A percentile compares a stretch with the other conserved stretches of the same genome.
These are phyloP conservation scores for Hanseniaspora pseudoguilliermondii DNA, from an alignment of 805 yeast genomes.

Conservation along the genomic window DNA sequence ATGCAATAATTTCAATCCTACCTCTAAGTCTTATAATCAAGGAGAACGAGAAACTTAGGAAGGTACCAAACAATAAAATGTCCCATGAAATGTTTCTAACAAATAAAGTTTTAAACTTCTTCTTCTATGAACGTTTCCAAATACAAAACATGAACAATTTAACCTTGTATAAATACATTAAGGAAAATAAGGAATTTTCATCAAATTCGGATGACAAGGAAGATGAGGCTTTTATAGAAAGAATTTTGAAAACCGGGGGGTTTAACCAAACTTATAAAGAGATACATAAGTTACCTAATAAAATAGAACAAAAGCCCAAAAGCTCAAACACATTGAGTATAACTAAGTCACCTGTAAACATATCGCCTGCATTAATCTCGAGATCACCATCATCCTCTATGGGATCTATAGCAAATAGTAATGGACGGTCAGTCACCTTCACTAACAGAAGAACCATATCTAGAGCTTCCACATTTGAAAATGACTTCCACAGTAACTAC, in stretches of 20 bases:
- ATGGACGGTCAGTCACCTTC: not conserved
- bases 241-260: slow-evolving; percentile 9
- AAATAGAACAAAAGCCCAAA: not conserved
- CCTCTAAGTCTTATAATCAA: slow-evolving; percentile 7
- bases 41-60: not conserved
- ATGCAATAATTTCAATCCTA: slow-evolving; percentile 3
- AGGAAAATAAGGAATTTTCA: not conserved
- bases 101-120: slow-evolving; percentile 6
- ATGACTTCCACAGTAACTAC: not conserved
- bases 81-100: not conserved
- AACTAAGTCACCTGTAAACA: not conserved
- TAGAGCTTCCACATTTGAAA: not conserved
- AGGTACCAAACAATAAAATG: not conserved
- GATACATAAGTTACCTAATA: not conserved
- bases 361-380: not conserved
- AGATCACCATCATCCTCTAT: not conserved
- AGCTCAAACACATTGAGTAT: not conserved
- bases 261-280: slow-evolving; percentile 7
- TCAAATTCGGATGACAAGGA: not conserved
- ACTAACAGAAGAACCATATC: not conserved
- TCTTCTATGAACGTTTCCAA: slow-evolving; percentile 4
- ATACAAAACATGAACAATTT: not conserved
- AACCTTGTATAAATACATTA: slow-evolving; percentile 4
- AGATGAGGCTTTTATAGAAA: not conserved
- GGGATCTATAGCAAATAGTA: not conserved